Percentiles rank a stretch among this genome's conserved stretches.
Conservation (phyloP, 345 rosid species). For the Linum tenue region DNA sequence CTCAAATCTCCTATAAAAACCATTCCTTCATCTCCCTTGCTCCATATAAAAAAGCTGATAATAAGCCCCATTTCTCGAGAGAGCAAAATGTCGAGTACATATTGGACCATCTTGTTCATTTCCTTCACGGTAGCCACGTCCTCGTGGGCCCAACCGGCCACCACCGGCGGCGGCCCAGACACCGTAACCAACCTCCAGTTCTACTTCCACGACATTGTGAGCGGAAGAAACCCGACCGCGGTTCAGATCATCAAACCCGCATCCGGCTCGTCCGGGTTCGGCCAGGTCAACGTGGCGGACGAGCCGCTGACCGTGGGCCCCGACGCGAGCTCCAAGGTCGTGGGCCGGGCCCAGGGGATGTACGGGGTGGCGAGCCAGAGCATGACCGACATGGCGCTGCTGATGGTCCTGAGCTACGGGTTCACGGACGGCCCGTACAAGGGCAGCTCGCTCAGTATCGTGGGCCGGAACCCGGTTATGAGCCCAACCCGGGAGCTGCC, state of each 20-base stretch:
- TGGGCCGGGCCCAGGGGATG: constrained; percentile 24
- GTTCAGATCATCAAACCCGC: background rate
- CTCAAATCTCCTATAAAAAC: too few species aligned
- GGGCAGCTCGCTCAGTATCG: constrained; percentile 15
- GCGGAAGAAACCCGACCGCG: background rate
- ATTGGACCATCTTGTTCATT: too few species aligned
- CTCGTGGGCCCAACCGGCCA: too few species aligned
- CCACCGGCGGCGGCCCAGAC: background rate
- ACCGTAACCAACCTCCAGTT: background rate
- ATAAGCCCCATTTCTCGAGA: too few species aligned
- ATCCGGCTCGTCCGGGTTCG: constrained; percentile 3
- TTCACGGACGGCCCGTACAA: constrained; percentile 14
- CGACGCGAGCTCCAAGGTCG: constrained; percentile 12
- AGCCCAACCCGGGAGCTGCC: constrained; percentile 21
- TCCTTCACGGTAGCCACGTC: too few species aligned
- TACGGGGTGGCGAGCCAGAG: constrained; percentile 15
- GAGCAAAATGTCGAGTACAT: too few species aligned
- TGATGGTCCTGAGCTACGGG: constrained; percentile 22
- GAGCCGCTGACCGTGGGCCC: constrained; percentile 22
- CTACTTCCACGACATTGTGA: background rate
- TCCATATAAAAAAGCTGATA: too few species aligned
- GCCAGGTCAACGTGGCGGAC: constrained; percentile 16
- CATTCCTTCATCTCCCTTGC: too few species aligned
- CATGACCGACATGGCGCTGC: constrained; percentile 8
- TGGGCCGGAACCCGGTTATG: constrained; percentile 19